Evolutionary conservation across 306 rosid species (phyloP), one percentile per base, ranked within the genome.

Genomic region (Ochetophila trinervis): DNA sequence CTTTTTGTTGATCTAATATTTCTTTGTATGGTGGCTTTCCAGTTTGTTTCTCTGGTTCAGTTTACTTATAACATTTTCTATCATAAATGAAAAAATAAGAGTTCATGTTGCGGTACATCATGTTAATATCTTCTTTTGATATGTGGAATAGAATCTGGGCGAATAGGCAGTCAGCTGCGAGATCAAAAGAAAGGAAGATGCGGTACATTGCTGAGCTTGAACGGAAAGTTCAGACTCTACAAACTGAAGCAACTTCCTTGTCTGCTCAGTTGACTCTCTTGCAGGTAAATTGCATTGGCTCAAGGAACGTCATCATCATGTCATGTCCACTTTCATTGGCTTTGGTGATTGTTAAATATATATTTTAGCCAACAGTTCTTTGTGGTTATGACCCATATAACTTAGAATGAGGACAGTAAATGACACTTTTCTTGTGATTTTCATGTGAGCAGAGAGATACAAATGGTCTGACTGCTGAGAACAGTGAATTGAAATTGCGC

Each of bases 181-280:
- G 98, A 76, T 92, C 98, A 58, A 92, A 92, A 80, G 98, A 92
- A 84, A 83, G 98, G 86, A 92, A 92, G 85, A 92, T 87, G 98
- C 85, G 98, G 49, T 87, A 92, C 84, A 92, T 92, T 73, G 82
- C 87, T 24, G 96, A 92, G 84, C 96, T 92, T 70, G 98, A 92
- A 82, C 83, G 96, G 68, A 92, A 92, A 82, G 96, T 92, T 64
- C 96, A 89, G 80, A 87, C 96, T 15, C 72, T 92, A 81, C 98
- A 92, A 81, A 89, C 96, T 3, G 98, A 92, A 69, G 95, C 98
- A 71, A 92, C 96, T 21, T 85, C 98, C 17, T 80, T 92, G 77
- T 87, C 98, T 80, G 95, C 98, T 30, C 98, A 92, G 67, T 70
- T 92, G 68, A 89, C 91, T 69, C 92, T 92, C 36, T 61, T 92